phyloP scores from a whole-genome alignment of 2,329 filamentous ascomycete species.

The Fusarium euwallaceae region DNA sequence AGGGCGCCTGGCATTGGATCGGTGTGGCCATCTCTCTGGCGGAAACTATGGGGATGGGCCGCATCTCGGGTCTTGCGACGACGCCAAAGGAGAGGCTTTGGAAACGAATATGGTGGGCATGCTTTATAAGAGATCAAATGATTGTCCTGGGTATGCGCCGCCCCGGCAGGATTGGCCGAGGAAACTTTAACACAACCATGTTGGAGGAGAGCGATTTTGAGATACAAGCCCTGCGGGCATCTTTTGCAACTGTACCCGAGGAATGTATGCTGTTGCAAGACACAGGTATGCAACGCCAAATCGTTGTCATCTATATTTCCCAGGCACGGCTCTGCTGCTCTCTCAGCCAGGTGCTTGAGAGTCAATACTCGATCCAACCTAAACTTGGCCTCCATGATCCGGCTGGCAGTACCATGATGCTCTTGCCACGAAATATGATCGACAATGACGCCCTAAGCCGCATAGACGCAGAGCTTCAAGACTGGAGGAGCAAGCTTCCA shows the following conservation, averaged over 20 bases:
- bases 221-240: neutral
- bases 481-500: neutral
- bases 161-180: neutral
- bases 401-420: neutral
- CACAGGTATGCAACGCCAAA: neutral
- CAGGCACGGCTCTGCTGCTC: neutral
- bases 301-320: neutral
- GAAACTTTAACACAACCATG: neutral
- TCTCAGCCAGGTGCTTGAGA: neutral
- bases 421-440: neutral
- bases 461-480: neutral
- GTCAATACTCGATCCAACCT: neutral
- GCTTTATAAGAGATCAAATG: constrained; percentile 6
- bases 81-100: neutral
- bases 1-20: constrained; percentile 12
- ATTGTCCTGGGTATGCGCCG: neutral
- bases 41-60: neutral
- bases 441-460: neutral
- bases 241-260: too few species aligned
- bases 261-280: neutral
- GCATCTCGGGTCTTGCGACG: neutral
- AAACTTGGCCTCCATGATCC: neutral
- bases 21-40: neutral
- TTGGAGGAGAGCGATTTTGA: neutral
- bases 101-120: constrained; percentile 9